These are phyloP conservation scores for Eutypella sp. DNA, from an alignment of 2,329 filamentous ascomycete species.

Conservation along the genomic window DNA sequence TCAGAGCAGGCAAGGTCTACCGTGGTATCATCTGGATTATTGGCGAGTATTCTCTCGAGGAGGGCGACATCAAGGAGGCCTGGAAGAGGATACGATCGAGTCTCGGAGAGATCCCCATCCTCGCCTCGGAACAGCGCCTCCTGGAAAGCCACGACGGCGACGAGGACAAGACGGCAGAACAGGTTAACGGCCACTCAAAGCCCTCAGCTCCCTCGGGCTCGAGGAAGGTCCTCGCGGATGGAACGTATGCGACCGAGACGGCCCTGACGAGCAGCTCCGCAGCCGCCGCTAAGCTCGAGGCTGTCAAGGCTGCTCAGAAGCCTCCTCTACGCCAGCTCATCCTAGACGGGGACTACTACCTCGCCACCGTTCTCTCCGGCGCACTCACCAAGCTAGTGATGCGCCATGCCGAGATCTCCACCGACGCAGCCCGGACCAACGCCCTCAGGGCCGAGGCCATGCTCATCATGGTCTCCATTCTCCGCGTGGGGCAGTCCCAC, in stretches of 20 bases:
- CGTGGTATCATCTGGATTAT: slow-evolving; percentile 96
- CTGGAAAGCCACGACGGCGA: slow-evolving; percentile 77
- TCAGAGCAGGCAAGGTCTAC: slow-evolving; percentile 95
- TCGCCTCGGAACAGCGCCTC: slow-evolving; percentile 88
- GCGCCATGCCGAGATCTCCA: slow-evolving; percentile 90
- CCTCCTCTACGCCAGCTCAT: slow-evolving; percentile 92
- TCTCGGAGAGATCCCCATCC: slow-evolving; percentile 92
- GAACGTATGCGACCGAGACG: slow-evolving; percentile 95
- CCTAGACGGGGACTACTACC: slow-evolving; percentile 93
- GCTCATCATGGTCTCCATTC: slow-evolving; percentile 99
- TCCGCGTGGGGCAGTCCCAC: slow-evolving; percentile 96
- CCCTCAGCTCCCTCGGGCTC: slow-evolving; percentile 73
- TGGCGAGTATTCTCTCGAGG: slow-evolving; percentile 92
- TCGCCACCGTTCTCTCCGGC: slow-evolving; percentile 90
- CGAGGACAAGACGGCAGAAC: slow-evolving; percentile 54
- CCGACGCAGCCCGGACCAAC: slow-evolving; percentile 82
- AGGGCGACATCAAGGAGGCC: slow-evolving; percentile 89
- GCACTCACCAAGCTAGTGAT: slow-evolving; percentile 97
- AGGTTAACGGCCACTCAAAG: slow-evolving; percentile 78
- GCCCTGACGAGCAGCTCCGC: slow-evolving; percentile 90
- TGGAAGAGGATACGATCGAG: slow-evolving; percentile 96
- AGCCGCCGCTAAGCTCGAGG: slow-evolving; percentile 85
- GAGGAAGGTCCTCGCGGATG: slow-evolving; percentile 87
- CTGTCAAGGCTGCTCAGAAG: slow-evolving; percentile 95
- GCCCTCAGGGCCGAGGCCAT: slow-evolving; percentile 93